These are phyloP conservation scores for Monosporascus sp. DNA, from an alignment of 2,329 filamentous ascomycete species.

Conservation along the genomic window DNA sequence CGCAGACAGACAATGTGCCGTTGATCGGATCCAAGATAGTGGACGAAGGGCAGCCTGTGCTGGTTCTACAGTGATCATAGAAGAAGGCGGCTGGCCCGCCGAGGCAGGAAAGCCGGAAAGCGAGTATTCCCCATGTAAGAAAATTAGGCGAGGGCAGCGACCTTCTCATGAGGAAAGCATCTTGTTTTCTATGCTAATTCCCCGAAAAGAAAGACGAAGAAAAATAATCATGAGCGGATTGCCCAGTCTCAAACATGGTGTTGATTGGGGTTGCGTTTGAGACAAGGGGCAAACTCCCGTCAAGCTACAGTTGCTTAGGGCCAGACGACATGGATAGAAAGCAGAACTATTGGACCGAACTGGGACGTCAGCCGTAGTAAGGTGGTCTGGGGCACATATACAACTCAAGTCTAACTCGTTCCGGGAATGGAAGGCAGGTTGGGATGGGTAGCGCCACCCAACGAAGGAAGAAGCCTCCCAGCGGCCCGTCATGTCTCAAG, in stretches of 20 bases:
- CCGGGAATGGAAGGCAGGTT: not conserved
- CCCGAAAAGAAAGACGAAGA: no score
- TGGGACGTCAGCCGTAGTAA: not conserved
- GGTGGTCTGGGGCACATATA: not conserved
- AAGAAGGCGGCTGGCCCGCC: no score
- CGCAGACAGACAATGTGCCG: no score
- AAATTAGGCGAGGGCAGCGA: no score
- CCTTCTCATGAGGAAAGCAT: no score
- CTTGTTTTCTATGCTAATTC: no score
- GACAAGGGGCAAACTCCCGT: not conserved
- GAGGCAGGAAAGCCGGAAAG: no score
- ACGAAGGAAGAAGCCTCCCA: not conserved
- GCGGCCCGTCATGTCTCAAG: not conserved
- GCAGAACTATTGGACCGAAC: not conserved
- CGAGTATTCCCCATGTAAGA: no score
- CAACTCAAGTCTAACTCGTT: not conserved
- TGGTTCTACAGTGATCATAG: no score
- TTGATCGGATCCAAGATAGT: no score
- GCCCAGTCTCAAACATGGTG: not conserved
- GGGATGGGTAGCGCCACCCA: not conserved
- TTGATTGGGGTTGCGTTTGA: not conserved
- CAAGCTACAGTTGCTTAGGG: not conserved
- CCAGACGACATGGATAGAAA: no score
- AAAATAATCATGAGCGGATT: not conserved
- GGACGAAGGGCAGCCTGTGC: no score